These are phyloP conservation scores for Suhomyces bokatorum DNA, from an alignment of 1,139 yeast species.

Conservation along the genomic window DNA sequence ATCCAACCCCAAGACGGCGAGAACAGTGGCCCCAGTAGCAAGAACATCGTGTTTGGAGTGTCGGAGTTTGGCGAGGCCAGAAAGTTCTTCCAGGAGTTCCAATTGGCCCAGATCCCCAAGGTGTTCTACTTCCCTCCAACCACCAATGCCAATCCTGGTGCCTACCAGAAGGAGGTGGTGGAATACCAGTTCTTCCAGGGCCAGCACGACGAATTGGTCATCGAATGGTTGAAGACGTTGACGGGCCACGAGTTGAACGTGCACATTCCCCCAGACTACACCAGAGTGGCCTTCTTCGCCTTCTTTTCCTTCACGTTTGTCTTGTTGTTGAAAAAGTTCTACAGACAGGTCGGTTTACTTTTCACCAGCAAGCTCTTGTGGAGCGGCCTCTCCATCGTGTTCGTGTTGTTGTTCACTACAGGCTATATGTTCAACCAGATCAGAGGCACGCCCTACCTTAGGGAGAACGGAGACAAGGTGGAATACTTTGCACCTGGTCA, in stretches of 20 bases:
- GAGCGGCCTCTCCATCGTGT: constrained; percentile 62
- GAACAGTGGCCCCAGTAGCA: constrained; percentile 23
- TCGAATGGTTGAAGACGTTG: constrained; percentile 35
- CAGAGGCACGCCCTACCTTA: constrained; percentile 71
- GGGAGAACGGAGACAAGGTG: constrained; percentile 55
- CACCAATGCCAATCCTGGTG: constrained; percentile 21
- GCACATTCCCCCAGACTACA: constrained; percentile 56
- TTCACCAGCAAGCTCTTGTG: constrained; percentile 48
- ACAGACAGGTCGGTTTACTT: constrained; percentile 34
- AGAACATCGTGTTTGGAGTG: constrained; percentile 62
- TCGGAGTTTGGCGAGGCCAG: constrained; percentile 68
- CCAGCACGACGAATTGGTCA: constrained; percentile 47
- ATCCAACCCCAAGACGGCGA: constrained; percentile 31
- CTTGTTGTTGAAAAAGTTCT: constrained; percentile 24
- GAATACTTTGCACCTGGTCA: constrained; percentile 68
- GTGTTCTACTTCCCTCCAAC: constrained; percentile 66
- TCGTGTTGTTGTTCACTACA: constrained; percentile 70
- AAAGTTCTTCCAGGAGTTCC: constrained; percentile 54
- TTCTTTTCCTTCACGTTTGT: constrained; percentile 36
- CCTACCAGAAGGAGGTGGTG: constrained; percentile 36
- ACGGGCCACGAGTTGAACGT: constrained; percentile 50
- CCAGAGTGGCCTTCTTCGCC: constrained; percentile 52
- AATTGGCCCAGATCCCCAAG: constrained; percentile 78
- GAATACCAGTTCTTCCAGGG: constrained; percentile 56
- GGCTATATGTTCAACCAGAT: constrained; percentile 95